Evolutionary conservation across 345 rosid species (phyloP).

Genomic region (Xanthoceras sorbifolium): DNA sequence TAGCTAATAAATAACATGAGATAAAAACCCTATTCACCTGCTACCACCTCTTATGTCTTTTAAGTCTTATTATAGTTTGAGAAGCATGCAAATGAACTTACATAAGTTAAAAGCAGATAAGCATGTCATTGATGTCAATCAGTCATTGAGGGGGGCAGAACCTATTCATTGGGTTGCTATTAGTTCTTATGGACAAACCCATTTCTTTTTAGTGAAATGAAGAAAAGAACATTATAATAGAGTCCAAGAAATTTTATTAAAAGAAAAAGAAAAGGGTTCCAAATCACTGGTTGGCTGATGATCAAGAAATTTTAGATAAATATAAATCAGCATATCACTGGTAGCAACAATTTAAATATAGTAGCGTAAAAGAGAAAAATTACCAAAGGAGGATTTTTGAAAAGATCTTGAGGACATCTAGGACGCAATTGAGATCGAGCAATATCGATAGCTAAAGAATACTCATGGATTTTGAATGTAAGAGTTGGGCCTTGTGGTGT

Average conservation of each 20-base stretch:
- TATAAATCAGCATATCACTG: neutral
- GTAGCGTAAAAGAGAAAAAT: neutral
- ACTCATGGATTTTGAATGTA: constrained; percentile 76
- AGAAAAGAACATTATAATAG: neutral
- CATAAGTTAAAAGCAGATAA: neutral
- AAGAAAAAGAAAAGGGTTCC: neutral
- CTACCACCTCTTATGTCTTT: neutral
- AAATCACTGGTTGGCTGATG: neutral
- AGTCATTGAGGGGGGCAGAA: neutral
- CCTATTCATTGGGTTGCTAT: neutral
- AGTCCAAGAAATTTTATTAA: neutral
- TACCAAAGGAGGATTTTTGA: constrained; percentile 90
- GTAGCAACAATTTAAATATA: constrained; percentile 1
- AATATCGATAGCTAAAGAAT: constrained; percentile 72
- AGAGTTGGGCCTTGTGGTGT: constrained; percentile 98
- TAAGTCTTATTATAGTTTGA: neutral
- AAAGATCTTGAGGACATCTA: constrained; percentile 90
- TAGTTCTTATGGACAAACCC: neutral
- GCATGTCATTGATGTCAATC: no score
- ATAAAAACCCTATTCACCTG: neutral
- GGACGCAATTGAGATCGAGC: constrained; percentile 86
- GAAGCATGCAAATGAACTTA: neutral
- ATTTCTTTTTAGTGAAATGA: neutral
- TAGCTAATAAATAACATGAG: neutral
- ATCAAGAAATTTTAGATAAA: neutral